Conservation (phyloP, 2,329 filamentous ascomycete genomes). For the Botrytis medusae region DNA sequence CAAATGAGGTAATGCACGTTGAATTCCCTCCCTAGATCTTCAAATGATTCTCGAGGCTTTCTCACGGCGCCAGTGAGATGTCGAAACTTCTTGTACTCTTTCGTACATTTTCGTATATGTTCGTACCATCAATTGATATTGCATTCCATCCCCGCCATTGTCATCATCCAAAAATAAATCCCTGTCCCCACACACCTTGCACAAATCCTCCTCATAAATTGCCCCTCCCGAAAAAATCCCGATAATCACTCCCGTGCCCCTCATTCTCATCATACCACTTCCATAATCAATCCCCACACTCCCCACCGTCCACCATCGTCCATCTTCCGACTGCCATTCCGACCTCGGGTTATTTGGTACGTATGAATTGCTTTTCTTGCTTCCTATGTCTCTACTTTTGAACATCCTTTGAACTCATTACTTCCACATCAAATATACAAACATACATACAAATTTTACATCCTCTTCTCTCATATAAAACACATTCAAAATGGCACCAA, state of each 20-base stretch:
- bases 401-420: no score
- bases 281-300: conserved; percentile 3
- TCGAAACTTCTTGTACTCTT: no score
- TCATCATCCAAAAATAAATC: conserved; percentile 4
- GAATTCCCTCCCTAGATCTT: background rate
- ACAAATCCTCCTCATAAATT: conserved; percentile 2
- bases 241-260: conserved; percentile 3
- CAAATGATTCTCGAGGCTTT: background rate
- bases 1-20: background rate
- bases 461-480: background rate
- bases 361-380: background rate
- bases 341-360: background rate
- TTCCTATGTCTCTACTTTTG: background rate
- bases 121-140: background rate
- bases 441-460: background rate
- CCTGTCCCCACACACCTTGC: conserved; percentile 8
- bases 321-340: background rate
- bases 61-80: background rate
- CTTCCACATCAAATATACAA: background rate
- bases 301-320: conserved; percentile 8
- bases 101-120: background rate
- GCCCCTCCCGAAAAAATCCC: conserved; percentile 8
- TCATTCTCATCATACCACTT: conserved; percentile 14
- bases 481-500: conserved; percentile 38
- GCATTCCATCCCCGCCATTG: background rate